These are phyloP conservation scores for Forsythia viridissima DNA, from an alignment of 257 asterid genomes.

Conservation along the genomic window DNA sequence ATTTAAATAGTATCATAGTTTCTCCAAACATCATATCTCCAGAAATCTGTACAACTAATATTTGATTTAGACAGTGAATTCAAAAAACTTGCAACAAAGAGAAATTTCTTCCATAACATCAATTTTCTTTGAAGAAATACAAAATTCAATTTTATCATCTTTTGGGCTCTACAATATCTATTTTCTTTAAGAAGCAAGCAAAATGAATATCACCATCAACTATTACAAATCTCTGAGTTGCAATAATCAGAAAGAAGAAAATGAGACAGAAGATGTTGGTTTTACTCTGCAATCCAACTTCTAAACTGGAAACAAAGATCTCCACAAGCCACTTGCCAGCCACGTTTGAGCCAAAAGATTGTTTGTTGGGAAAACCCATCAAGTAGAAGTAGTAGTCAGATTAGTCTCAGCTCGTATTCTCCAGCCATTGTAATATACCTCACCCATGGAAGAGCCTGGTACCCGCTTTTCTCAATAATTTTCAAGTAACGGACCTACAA, in stretches of 20 bases:
- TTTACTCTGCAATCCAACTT: not conserved
- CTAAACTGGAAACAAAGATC: not conserved
- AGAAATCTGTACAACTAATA: not conserved
- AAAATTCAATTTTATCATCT: not conserved
- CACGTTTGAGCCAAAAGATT: not conserved
- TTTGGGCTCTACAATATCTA: not conserved
- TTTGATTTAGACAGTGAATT: not conserved
- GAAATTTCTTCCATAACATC: not conserved
- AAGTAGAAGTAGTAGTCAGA: slow-evolving; percentile 25
- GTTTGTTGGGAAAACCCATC: not conserved
- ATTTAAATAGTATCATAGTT: not conserved
- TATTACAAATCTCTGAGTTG: not conserved
- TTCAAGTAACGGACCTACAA: slow-evolving; percentile 79
- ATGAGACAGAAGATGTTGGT: not conserved
- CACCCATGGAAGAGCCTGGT: slow-evolving; percentile 92
- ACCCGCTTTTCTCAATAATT: slow-evolving; percentile 89
- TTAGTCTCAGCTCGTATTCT: slow-evolving; percentile 79
- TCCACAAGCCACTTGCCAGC: not conserved
- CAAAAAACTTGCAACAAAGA: not conserved
- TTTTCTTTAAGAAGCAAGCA: not conserved
- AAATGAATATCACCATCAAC: not conserved
- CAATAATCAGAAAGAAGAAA: not conserved
- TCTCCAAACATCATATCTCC: not conserved
- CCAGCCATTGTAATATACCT: slow-evolving; percentile 92
- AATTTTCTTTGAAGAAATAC: not conserved